Evolutionary conservation across 441 rosid genomes (phyloP), one percentile per base, ranked within the genome.

Genomic region (Arabidopsis hybrid): DNA sequence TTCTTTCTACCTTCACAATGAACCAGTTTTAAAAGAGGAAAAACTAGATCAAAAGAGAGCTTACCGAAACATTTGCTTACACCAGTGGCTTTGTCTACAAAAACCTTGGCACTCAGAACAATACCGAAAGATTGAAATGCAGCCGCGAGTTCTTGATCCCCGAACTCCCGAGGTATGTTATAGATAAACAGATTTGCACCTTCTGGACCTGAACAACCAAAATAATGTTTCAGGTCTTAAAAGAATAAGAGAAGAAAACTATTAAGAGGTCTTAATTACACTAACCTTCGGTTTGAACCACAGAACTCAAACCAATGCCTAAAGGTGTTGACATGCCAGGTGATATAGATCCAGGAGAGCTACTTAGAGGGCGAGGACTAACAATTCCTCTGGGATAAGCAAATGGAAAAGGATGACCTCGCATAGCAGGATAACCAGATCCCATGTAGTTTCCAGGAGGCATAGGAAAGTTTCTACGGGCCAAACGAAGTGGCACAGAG

Each of bases 51-150:
- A 17, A 49, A 3, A 61, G 40, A 67, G 29, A 58, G 51, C 95
- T 83, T 79, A 95, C 99, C 99, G 11, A 95, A 93, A 81, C 99
- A 95, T 87, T 95, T 95, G 84, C 99, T 95, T 73, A 85, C 91
- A 65, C 96, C 98, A 12, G 99, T 93, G 78, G 87, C 91, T 82
- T 95, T 95, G 86, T 95, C 99, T 29, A 93, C 89, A 60, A 84
- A 95, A 60, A 91, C 96, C 81, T 95, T 95, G 6, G 97, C 89
- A 46, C 99, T 95, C 79, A 95, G 73, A 77, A 95, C 97, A 71
- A 84, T 82, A 68, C 99, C 99, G 65, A 78, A 95, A 74, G 83
- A 72, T 79, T 87, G 90, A 83, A 95, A 95, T 31, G 98, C 95
- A 72, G 65, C 78, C 57, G 95, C 89, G 58, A 95, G 95, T 65